Conservation (phyloP, 2,329 filamentous ascomycete species). For the Claviceps digitariae region DNA sequence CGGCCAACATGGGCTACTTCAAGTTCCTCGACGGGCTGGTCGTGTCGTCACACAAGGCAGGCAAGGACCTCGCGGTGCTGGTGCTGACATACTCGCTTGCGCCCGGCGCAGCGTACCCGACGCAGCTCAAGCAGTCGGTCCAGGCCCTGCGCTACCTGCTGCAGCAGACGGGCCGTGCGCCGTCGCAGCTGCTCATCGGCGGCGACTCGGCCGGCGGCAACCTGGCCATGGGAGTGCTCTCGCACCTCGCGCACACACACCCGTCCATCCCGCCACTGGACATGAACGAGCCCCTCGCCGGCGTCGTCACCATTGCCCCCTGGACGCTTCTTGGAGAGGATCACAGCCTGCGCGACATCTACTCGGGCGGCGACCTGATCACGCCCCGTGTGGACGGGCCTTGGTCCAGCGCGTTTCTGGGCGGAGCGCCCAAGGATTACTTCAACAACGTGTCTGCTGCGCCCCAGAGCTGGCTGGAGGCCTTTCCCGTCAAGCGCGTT, state of each 20-base stretch:
- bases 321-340: slow-evolving; percentile 10
- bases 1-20: slow-evolving; percentile 11
- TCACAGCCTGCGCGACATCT: slow-evolving; percentile 5
- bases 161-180: slow-evolving; percentile 4
- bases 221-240: slow-evolving; percentile 11
- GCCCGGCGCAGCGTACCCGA: slow-evolving; percentile 10
- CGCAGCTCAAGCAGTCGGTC: slow-evolving; percentile 11
- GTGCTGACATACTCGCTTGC: slow-evolving; percentile 10
- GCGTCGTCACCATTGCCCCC: slow-evolving; percentile 7
- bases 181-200: slow-evolving; percentile 9
- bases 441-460: slow-evolving; percentile 10
- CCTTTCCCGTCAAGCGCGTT: slow-evolving; percentile 8
- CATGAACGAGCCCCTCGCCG: slow-evolving; percentile 8
- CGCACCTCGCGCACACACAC: slow-evolving; percentile 11
- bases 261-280: slow-evolving; percentile 8
- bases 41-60: slow-evolving; percentile 4
- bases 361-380: slow-evolving; percentile 10
- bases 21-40: slow-evolving; percentile 8
- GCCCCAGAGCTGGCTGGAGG: slow-evolving; percentile 11
- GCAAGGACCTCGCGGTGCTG: slow-evolving; percentile 10
- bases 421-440: slow-evolving; percentile 6
- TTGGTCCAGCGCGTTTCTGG: slow-evolving; percentile 8
- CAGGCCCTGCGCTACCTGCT: slow-evolving; percentile 10
- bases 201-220: slow-evolving; percentile 13
- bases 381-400: slow-evolving; percentile 5